Conservation (phyloP, 169 alveolate species). For the Eimeria brunetti region DNA sequence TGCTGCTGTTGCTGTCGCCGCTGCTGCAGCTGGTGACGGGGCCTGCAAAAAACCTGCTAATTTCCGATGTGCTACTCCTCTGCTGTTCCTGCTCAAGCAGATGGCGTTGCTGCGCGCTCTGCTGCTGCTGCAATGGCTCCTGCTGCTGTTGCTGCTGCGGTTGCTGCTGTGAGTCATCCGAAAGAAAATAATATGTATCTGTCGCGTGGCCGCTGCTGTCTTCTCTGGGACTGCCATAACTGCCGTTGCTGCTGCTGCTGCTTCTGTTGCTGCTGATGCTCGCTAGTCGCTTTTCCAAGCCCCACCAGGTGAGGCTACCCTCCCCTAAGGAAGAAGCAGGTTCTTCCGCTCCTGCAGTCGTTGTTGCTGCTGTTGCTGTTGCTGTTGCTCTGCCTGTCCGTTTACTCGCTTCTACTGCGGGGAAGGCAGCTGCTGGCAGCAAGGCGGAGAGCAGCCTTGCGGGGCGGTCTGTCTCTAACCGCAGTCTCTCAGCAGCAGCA, state of each 20-base stretch:
- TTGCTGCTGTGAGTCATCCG: constrained; percentile 22
- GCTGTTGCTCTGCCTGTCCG: neutral
- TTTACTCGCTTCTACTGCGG: neutral
- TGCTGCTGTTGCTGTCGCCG: neutral
- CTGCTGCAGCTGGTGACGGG: neutral
- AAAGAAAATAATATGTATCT: neutral
- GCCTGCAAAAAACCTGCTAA: neutral
- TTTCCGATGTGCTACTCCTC: neutral
- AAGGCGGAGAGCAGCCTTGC: neutral
- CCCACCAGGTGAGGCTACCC: constrained; percentile 17
- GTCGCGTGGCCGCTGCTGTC: constrained; percentile 22
- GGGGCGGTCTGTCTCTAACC: neutral
- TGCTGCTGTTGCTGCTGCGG: constrained; percentile 8
- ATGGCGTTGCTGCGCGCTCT: neutral
- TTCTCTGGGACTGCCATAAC: neutral
- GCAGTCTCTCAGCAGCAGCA: neutral
- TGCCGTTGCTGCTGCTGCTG: constrained; percentile 35
- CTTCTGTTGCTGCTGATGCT: constrained; percentile 1
- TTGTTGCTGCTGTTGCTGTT: neutral
- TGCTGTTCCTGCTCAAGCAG: neutral
- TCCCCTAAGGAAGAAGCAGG: neutral
- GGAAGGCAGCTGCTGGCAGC: constrained; percentile 15
- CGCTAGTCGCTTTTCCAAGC: neutral
- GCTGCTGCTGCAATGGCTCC: neutral
- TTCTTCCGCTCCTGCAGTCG: neutral